phyloP scores from a whole-genome alignment of 345 rosid species.

The Lepidium africanum region DNA sequence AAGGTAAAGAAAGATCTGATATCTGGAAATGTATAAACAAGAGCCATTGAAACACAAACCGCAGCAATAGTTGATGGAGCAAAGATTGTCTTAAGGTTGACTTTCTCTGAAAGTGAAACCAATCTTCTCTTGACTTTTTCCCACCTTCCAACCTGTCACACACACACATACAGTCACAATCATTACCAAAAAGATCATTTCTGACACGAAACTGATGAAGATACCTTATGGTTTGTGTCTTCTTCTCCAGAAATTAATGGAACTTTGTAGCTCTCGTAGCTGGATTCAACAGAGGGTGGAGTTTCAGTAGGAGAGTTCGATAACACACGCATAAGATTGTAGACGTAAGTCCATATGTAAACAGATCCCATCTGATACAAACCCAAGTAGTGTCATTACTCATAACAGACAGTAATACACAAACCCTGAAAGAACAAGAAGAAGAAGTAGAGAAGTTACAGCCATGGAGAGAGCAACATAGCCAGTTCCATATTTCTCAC shows the following conservation, averaged over 20 bases:
- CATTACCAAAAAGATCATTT: not conserved
- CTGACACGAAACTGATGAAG: not conserved
- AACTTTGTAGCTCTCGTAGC: constrained; percentile 30
- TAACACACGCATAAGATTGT: constrained; percentile 39
- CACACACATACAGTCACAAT: not conserved
- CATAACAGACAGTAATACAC: not conserved
- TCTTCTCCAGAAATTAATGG: constrained; percentile 31
- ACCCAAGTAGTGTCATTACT: not conserved
- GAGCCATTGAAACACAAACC: constrained; percentile 27
- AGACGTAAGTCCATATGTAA: constrained; percentile 53
- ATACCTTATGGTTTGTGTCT: constrained; percentile 11
- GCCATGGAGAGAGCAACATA: constrained; percentile 73
- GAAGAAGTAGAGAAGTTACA: constrained; percentile 23
- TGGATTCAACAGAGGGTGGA: constrained; percentile 13
- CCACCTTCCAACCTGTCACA: constrained; percentile 25
- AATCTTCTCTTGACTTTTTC: constrained; percentile 21
- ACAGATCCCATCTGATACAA: constrained; percentile 46
- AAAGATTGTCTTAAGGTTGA: constrained; percentile 39
- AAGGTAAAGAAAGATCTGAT: not conserved
- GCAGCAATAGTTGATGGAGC: constrained; percentile 56
- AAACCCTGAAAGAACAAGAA: not conserved
- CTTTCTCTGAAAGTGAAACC: constrained; percentile 12
- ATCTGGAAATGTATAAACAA: not conserved
- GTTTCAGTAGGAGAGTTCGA: constrained; percentile 21
- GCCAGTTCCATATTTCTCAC: constrained; percentile 42